Evolutionary conservation across 2,329 filamentous ascomycete genomes (phyloP), one percentile per base, ranked within the genome.

Genomic region (Teratosphaeria zuluensis): DNA sequence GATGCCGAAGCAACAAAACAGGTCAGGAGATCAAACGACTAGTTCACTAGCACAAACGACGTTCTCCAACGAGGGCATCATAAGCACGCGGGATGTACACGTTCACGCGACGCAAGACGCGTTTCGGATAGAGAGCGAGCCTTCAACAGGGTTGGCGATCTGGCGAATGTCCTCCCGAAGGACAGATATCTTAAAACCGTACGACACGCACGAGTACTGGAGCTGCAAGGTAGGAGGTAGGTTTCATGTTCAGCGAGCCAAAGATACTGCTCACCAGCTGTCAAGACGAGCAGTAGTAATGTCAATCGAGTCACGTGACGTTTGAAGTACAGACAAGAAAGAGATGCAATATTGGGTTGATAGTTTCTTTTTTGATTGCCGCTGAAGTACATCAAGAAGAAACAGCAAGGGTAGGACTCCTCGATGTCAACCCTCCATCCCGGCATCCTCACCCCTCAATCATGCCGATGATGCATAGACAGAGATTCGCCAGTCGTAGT

Each of bases 321-420:
- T 35, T 3, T 9, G 9, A 35, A 6, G 14, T 35, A 14, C 8
- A 35, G 9, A 35, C 8, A 19, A 48, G 19, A 3, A 9, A 11
- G 19, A 48, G 5, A 19, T 21, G 4, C 3, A 21, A 48, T 8
- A n/a, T 8, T 46, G 4, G 3, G 19, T 53, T 32, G 2, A 53
- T 33, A 24, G 24, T 54, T 58, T 54, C 48, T 58, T 14, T 48
- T 30, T 48, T 31, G 21, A 38, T 33, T 32, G 31, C 42, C 56
- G 51, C 51, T 58, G 56, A 51, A 58, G 38, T 58, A 58, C 56
- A 58, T 55, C 56, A 58, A 58, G 55, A 53, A 56, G 11, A 19
- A 35, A 54, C 72, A 70, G 74, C 74, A 74, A 67, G 72, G 73
- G 69, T 71, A 75, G 74, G 73, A 72, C 72, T 77, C 75, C 75